These are phyloP conservation scores for Lactarius evosmus DNA, from an alignment of 768 basidiomycete species.

Conservation along the genomic window DNA sequence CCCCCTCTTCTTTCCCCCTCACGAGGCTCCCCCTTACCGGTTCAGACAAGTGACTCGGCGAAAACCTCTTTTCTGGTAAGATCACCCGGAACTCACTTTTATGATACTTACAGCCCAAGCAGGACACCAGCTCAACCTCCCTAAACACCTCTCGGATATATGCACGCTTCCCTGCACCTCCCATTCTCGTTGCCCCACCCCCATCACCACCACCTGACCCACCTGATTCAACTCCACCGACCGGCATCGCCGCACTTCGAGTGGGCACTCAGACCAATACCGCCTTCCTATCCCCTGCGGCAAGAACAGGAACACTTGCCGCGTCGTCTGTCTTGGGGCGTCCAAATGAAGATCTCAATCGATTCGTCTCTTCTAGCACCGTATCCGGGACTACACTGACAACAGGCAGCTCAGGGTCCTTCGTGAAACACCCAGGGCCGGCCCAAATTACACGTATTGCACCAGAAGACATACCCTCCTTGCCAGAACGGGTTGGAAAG, in stretches of 20 bases:
- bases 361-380: constrained; percentile 89
- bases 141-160: constrained; percentile 36
- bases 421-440: constrained; percentile 79
- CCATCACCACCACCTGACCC: constrained; percentile 29
- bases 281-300: constrained; percentile 25
- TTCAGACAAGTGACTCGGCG: neutral
- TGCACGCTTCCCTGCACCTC: constrained; percentile 34
- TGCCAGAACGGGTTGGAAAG: constrained; percentile 77
- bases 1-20: neutral
- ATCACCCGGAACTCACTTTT: neutral
- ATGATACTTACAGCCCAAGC: constrained; percentile 43
- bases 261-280: constrained; percentile 13
- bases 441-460: constrained; percentile 77
- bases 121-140: constrained; percentile 45
- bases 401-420: constrained; percentile 70
- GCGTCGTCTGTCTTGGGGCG: constrained; percentile 50
- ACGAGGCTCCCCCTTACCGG: neutral
- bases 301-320: constrained; percentile 41
- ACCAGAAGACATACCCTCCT: constrained; percentile 66
- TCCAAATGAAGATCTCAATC: constrained; percentile 71
- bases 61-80: constrained; percentile 5
- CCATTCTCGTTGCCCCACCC: constrained; percentile 28
- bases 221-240: constrained; percentile 18
- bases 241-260: neutral
- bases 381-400: constrained; percentile 72